phyloP scores from a whole-genome alignment of 805 yeast species.

The Kodamaea kakaduensis region DNA sequence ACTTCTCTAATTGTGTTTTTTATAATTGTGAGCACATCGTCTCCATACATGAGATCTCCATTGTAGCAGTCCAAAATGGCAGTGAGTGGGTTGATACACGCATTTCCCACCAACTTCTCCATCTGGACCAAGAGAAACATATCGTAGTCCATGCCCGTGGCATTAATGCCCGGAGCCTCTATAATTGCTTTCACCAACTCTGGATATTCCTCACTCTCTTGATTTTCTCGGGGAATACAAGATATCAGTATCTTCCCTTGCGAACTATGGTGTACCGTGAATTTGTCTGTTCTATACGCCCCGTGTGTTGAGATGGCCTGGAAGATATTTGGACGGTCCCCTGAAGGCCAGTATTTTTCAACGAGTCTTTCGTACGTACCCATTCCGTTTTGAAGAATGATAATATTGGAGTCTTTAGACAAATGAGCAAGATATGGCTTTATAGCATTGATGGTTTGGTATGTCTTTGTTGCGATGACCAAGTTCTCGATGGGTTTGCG shows the following conservation, averaged over 20 bases:
- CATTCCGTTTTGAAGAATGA: slow-evolving; percentile 83
- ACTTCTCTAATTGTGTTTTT: slow-evolving; percentile 43
- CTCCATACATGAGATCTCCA: slow-evolving; percentile 58
- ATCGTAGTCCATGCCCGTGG: slow-evolving; percentile 32
- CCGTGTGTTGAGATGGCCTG: slow-evolving; percentile 87
- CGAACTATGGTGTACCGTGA: slow-evolving; percentile 59
- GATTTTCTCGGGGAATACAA: slow-evolving; percentile 46
- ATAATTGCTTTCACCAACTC: slow-evolving; percentile 21
- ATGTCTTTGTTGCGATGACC: slow-evolving; percentile 76
- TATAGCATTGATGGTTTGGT: slow-evolving; percentile 65
- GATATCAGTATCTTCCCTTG: slow-evolving; percentile 60
- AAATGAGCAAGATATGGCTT: slow-evolving; percentile 50
- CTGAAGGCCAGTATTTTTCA: slow-evolving; percentile 51
- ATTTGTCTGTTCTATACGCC: slow-evolving; percentile 46
- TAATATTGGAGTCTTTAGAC: slow-evolving; percentile 46
- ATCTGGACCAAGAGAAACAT: slow-evolving; percentile 54
- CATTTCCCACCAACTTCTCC: slow-evolving; percentile 74
- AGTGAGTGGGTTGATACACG: slow-evolving; percentile 81
- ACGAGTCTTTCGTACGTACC: slow-evolving; percentile 59
- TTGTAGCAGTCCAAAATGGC: slow-evolving; percentile 74
- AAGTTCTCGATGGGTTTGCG: slow-evolving; percentile 45
- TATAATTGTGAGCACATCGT: slow-evolving; percentile 32
- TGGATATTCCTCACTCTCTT: slow-evolving; percentile 11
- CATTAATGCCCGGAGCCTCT: slow-evolving; percentile 22
- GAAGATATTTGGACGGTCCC: slow-evolving; percentile 52